Evolutionary conservation across 352 stramenopile species (phyloP).

Genomic region (Globisporangium takayamanum): DNA sequence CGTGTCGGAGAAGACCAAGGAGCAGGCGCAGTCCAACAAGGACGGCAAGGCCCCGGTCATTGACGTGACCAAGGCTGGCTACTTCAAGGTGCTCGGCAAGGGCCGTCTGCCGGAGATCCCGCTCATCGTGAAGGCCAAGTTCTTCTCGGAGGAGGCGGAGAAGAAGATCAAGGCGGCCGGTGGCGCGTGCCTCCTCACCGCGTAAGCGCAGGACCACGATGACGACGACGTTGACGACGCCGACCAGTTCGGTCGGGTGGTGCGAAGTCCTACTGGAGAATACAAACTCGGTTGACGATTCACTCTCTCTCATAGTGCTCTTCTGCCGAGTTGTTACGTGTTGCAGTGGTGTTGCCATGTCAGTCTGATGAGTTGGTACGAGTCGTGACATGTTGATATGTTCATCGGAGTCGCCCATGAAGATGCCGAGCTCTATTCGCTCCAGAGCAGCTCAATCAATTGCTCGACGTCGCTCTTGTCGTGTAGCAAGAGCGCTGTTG

Average conservation of each 20-base stretch:
- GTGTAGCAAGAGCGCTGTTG: slow-evolving; percentile 9
- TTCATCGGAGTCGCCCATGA: background rate
- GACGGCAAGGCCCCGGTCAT: slow-evolving; percentile 98
- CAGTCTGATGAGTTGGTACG: background rate
- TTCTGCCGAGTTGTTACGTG: background rate
- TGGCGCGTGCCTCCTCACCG: slow-evolving; percentile 96
- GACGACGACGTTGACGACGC: slow-evolving; percentile 22
- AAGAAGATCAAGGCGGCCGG: slow-evolving; percentile 99
- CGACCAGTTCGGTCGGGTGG: slow-evolving; percentile 28
- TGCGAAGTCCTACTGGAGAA: slow-evolving; percentile 77
- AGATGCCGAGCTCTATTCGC: background rate
- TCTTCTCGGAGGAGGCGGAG: slow-evolving; percentile 98
- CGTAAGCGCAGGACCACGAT: slow-evolving; percentile 77
- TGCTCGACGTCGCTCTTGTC: background rate
- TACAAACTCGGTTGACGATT: slow-evolving; percentile 38
- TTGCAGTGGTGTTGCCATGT: background rate
- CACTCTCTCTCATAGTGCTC: background rate
- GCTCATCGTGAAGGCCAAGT: slow-evolving; percentile 99
- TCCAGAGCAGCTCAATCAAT: slow-evolving; percentile 7
- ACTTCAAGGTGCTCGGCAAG: slow-evolving; percentile 99
- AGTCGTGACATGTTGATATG: background rate
- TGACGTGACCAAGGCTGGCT: slow-evolving; percentile 95
- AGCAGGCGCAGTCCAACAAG: slow-evolving; percentile 91
- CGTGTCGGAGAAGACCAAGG: slow-evolving; percentile 96
- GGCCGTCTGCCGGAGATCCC: slow-evolving; percentile 95